Base-by-base conservation (phyloP, 2,329 filamentous ascomycete genomes). In the Macrophomina pseudophaseolina region DNA sequence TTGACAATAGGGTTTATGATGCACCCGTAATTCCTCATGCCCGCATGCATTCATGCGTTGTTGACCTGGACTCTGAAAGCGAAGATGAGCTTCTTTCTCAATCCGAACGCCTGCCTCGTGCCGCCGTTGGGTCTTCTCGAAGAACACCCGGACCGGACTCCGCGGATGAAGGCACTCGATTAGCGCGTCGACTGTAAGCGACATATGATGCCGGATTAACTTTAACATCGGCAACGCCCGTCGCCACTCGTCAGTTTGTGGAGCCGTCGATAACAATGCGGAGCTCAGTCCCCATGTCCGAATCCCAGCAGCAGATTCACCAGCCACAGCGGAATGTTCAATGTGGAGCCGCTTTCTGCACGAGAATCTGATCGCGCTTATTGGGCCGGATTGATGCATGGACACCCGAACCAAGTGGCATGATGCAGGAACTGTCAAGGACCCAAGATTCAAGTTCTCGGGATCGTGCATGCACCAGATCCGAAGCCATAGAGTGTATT, bases 351-450 rank as follows among this genome's bases (percentile, higher is more conserved):
- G 40, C 16, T 54, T 18, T 54, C 49, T 32, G 49, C 28, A 14
- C 62, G 62, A 7, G 62, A 54, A 7, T 38, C 49, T n/a, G 62
- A 32, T 40, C 28, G 62, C 33, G 62, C 62, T 14, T 49, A 64
- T 52, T 64, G 62, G 62, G 51, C 62, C 0, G 6, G 14, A 18
- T 44, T 33, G 44, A 49, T 32, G 49, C 38, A 16, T 44, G 18
- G 38, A 18, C 5, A 11, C 14, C 49, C 48, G 40, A 33, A 30
- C 46, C 18, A 7, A 16, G 46, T 35, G 38, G 9, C 23, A 18
- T 12, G 7, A 42, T 32, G 28, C 35, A 54, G 23, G 48, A 44
- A 33, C 62, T n/a, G 8, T 14, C 49, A 42, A 51, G 42, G 40
- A 48, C 18, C 35, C 33, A 7, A 35, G 30, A 12, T 12, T 52